Evolutionary conservation across 2,329 filamentous ascomycete species (phyloP).

Genomic region (Cercospora beticola): DNA sequence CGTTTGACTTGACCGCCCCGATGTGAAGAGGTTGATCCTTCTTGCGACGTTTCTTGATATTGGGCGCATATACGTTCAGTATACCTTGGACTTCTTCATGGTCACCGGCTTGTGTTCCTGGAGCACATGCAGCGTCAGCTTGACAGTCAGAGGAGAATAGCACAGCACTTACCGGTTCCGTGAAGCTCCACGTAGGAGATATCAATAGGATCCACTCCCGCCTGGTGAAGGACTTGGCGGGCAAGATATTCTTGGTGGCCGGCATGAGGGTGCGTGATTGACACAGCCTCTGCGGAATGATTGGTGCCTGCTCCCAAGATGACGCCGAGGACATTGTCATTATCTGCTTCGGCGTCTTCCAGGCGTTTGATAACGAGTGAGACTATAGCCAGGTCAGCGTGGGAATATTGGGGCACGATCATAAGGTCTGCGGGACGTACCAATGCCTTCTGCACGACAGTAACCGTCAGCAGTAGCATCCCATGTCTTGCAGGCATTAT

Average conservation of each 20-base stretch:
- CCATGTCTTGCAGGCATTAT: conserved; percentile 31
- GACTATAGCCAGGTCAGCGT: background rate
- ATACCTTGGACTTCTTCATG: conserved; percentile 21
- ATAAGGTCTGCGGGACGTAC: background rate
- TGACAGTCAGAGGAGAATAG: background rate
- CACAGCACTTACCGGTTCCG: conserved; percentile 17
- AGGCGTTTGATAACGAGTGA: conserved; percentile 36
- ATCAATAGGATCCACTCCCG: conserved; percentile 19
- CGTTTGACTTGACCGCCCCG: conserved; percentile 33
- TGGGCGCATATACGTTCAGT: conserved; percentile 17
- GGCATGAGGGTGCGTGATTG: conserved; percentile 24
- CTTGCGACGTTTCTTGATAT: conserved; percentile 13
- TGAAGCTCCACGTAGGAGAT: conserved; percentile 24
- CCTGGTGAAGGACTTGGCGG: conserved; percentile 17
- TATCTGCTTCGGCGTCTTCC: conserved; percentile 36
- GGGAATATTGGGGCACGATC: background rate
- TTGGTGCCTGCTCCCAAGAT: conserved; percentile 20
- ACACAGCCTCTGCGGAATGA: conserved; percentile 20
- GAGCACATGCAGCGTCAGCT: background rate
- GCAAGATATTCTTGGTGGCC: conserved; percentile 20
- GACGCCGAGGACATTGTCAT: conserved; percentile 32
- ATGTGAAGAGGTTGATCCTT: conserved; percentile 26
- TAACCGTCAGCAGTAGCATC: conserved; percentile 34
- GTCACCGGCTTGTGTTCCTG: conserved; percentile 23
- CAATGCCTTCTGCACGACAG: conserved; percentile 35